A percentile compares a stretch with the other conserved stretches of the same genome.
Evolutionary conservation across 768 basidiomycete species (phyloP).

Genomic region (Collybia sp.): DNA sequence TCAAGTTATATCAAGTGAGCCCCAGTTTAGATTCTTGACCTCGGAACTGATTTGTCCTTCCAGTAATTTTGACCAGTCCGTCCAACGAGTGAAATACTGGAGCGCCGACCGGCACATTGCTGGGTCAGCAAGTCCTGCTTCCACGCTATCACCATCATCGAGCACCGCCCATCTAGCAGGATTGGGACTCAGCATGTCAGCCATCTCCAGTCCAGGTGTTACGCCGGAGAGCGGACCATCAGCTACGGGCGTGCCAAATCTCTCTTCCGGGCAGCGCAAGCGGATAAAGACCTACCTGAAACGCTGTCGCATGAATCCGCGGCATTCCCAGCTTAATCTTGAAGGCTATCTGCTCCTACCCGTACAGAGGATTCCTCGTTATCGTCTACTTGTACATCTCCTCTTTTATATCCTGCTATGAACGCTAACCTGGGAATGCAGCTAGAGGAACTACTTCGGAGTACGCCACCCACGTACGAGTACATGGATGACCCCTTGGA

Average conservation of each 20-base stretch:
- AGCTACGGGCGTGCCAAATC: slow-evolving; percentile 41
- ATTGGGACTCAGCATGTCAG: slow-evolving; percentile 52
- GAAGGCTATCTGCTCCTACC: slow-evolving; percentile 94
- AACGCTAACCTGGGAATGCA: slow-evolving; percentile 16
- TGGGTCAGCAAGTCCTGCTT: slow-evolving; percentile 32
- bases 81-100: slow-evolving; percentile 88
- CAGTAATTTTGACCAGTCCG: slow-evolving; percentile 92
- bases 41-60: slow-evolving; percentile 10
- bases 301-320: slow-evolving; percentile 82
- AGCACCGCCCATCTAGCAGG: slow-evolving; percentile 61
- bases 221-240: slow-evolving; percentile 33
- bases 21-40: slow-evolving; percentile 4
- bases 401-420: slow-evolving; percentile 1
- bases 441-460: slow-evolving; percentile 84
- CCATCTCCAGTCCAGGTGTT: slow-evolving; percentile 39
- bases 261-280: slow-evolving; percentile 80
- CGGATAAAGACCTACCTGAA: slow-evolving; percentile 88
- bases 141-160: slow-evolving; percentile 51
- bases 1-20: slow-evolving; percentile 95
- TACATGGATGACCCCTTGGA: slow-evolving; percentile 81
- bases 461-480: slow-evolving; percentile 77
- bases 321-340: slow-evolving; percentile 90
- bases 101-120: slow-evolving; percentile 47
- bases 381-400: slow-evolving; percentile 79
- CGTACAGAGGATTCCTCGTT: slow-evolving; percentile 96